These are phyloP conservation scores for Ambrosia hybrid DNA, from an alignment of 140 eudicot species.

Conservation along the genomic window DNA sequence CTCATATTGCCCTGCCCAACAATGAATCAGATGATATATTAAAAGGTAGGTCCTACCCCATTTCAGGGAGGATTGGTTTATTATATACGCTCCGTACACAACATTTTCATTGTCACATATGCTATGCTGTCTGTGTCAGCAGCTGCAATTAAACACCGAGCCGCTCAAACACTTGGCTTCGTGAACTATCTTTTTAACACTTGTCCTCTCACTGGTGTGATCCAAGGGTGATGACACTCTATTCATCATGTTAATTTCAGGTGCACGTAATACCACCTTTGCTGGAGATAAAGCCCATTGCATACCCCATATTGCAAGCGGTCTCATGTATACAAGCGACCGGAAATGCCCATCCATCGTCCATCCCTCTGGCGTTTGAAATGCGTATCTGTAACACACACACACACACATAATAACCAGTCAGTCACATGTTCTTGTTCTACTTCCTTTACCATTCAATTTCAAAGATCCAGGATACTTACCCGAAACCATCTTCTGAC, in stretches of 20 bases:
- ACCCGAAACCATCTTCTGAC: slow-evolving; percentile 99
- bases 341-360: slow-evolving; percentile 91
- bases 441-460: not conserved
- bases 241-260: slow-evolving; percentile 62
- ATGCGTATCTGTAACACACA: slow-evolving; percentile 57
- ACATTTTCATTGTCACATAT: not conserved
- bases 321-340: slow-evolving; percentile 94
- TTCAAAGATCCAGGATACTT: slow-evolving; percentile 13
- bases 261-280: slow-evolving; percentile 59
- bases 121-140: slow-evolving; percentile 34
- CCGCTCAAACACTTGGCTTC: slow-evolving; percentile 57
- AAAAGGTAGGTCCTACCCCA: too few species aligned
- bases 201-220: slow-evolving; percentile 25
- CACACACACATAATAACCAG: not conserved
- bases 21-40: too few species aligned
- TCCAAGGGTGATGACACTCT: slow-evolving; percentile 39
- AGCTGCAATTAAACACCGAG: slow-evolving; percentile 68
- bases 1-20: too few species aligned
- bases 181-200: slow-evolving; percentile 50
- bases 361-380: slow-evolving; percentile 98
- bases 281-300: slow-evolving; percentile 71
- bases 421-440: not conserved
- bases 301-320: slow-evolving; percentile 97
- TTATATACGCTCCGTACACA: not conserved
- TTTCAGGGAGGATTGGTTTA: too few species aligned